phyloP scores from a whole-genome alignment of 1,284 basidiomycete genomes.

The Gastroboletus turbinatus region DNA sequence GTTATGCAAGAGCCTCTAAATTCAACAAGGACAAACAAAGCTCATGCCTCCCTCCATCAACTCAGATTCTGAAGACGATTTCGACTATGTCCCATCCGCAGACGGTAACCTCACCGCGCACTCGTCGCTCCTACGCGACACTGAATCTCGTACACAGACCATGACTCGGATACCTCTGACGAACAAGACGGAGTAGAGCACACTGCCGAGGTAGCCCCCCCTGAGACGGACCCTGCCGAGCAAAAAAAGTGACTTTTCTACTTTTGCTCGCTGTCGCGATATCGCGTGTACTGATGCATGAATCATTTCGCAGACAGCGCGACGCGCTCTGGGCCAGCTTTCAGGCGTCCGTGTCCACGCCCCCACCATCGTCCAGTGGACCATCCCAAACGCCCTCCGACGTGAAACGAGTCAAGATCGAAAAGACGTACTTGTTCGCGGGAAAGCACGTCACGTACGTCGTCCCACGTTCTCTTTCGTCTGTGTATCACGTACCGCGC shows the following conservation, averaged over 20 bases:
- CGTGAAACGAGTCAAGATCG: slow-evolving; percentile 56
- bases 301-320: slow-evolving; percentile 27
- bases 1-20: slow-evolving; percentile 21
- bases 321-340: slow-evolving; percentile 62
- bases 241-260: slow-evolving; percentile 42
- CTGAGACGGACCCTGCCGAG: slow-evolving; percentile 36
- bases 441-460: slow-evolving; percentile 70
- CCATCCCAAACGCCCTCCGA: not conserved
- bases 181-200: slow-evolving; percentile 24
- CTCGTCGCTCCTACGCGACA: too few relatives aligned
- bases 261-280: not conserved
- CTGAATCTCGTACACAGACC: slow-evolving; percentile 29
- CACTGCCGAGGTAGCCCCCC: slow-evolving; percentile 12
- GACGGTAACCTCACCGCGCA: slow-evolving; percentile 27
- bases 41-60: slow-evolving; percentile 24
- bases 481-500: not conserved
- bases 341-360: slow-evolving; percentile 47
- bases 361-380: not conserved
- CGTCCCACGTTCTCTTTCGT: not conserved
- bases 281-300: not conserved
- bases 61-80: slow-evolving; percentile 65
- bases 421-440: slow-evolving; percentile 69
- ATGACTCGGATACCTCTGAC: slow-evolving; percentile 38
- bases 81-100: slow-evolving; percentile 60
- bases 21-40: slow-evolving; percentile 30